Base-by-base conservation (phyloP, 768 basidiomycete species). In the Sporobolomyces pararoseus region DNA sequence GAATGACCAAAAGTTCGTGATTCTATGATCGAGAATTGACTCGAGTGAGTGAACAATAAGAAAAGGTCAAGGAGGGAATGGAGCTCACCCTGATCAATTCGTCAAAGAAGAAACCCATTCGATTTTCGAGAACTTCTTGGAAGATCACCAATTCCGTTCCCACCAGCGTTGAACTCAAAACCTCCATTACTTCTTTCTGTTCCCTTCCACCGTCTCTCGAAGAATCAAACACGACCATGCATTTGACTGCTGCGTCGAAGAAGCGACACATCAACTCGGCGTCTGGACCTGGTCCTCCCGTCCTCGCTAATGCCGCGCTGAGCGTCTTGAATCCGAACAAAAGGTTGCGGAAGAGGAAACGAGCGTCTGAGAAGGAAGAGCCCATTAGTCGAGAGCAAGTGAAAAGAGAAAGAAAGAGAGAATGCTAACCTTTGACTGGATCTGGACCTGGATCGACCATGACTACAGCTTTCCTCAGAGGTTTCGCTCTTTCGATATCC, bases 41-140 rank as follows among this genome's bases (percentile, higher is more conserved):
- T 12, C 13, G 46, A 21, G 10, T 47, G 12, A 47, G 46, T 47
- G 6, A 12, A 23, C 21, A 6, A 23, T 47, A 47, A 13, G 46
- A 47, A 23, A 6, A 21, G 23, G 46, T 47, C 13, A 13, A 47
- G 46, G 23, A 14, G 46, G n/a, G n/a, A n/a, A n/a, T n/a, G n/a
- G n/a, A 6, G 46, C 46, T 47, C 16, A 70, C 69, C 53, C 71
- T 63, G 60, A 74, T 70, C 32, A 77, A 37, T 54, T 85, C 85
- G 74, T 88, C 84, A 78, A 96, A 89, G 82, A 94, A 96, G 78
- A 93, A 88, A 32, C 87, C 88, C 81, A 98, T 89, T 78, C 91
- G 89, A 78, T 86, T 87, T 42, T 89, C 91, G 92, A 94, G 95
- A 37, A 97, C 90, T 80, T 96, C 92, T 79, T 95, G 89, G 78